Base-by-base conservation (phyloP, 179 eudicot species). In the Spinacia oleracea region DNA sequence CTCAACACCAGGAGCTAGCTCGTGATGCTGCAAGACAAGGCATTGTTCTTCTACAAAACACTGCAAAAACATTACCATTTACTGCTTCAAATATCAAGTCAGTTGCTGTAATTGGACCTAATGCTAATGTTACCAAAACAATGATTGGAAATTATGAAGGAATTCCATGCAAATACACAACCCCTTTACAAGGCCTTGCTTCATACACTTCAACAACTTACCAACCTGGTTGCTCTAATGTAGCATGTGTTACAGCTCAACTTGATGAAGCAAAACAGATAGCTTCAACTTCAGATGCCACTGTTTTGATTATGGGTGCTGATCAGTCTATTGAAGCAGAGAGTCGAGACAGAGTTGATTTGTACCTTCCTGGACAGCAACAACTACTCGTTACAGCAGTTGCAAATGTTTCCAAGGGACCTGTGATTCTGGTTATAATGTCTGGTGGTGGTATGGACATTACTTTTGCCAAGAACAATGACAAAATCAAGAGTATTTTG, bases 131-230 rank as follows among this genome's bases (percentile, higher is more conserved):
- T 75, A 90, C 97, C n/a, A 78, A 84, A 72, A 88, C 94, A 48
- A 93, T 96, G 98, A 82, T 96, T 27, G 99, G 98, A 27, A 96
- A 90, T 82, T 96, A 96, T 53, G 99, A 88, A 89, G 99, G 98
- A 53, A 76, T 51, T 31, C 98, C 99, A 1, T 96, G 99, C 87
- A 88, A 89, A 73, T 91, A 89, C 71, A 85, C 83, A 46, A 93
- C 92, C 58, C 96, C 96, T 10, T 80, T 96, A 63, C 95, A 90
- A 85, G 99, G 97, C 70, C 91, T 96, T 14, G 81, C 92, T 29
- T 80, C 89, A 23, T 85, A 78, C 83, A 62, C 91, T 72, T 58
- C 85, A 38, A 79, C 88, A 77, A 74, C 77, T 0, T 87, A 83
- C 76, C 76, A 80, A 38, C 48, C 85, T 0, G 89, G 88, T 9